Evolutionary conservation across 192 early-diverging fungal species (phyloP), one percentile per base, ranked within the genome.

Genomic region (Paraglomus brasilianum): DNA sequence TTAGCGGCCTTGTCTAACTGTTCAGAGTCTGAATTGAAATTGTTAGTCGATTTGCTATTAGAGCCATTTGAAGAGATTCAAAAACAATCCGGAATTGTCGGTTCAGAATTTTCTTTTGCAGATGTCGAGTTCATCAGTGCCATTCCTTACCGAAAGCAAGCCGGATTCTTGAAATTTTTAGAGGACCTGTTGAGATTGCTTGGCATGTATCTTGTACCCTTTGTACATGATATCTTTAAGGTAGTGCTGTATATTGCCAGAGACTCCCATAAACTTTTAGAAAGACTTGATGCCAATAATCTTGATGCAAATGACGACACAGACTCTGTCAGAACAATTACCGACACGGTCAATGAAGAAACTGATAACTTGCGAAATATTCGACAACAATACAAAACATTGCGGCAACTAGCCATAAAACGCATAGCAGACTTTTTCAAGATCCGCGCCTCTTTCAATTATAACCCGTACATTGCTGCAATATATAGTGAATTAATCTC

Each of bases 141-240:
- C 13, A 68, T 78, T 5, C 43, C 75, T 42, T 78, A 75, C 40
- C 88, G 89, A 62, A 85, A 89, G 62, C 92, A 93, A 72, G 38
- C 89, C 19, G 96, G 95, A 74, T 92, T 91, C 74, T 76, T 98
- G 67, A 81, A 87, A 39, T 74, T 93, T 46, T 56, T 93, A 22
- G 83, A 89, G 43, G 97, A 97, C 72, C 76, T 92, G 40, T 72
- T 97, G 55, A 92, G 90, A 78, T 91, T 94, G 81, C 76, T 98
- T 10, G 88, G 90, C 0, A 76, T 84, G 13, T 82, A 87, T 56
- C 71, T 93, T n/a, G 68, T 79, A 14, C 93, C 93, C 0, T 85
- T 89, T 55, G 72, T 95, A 46, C 84, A 86, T 17, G 78, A 88
- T 47, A 59, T 96, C 19, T 65, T 99, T 66, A 82, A 83, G 30